Percentiles rank a stretch among this genome's conserved stretches.
phyloP scores from a whole-genome alignment of 2,329 filamentous ascomycete genomes.

The Arthroderma sp. region DNA sequence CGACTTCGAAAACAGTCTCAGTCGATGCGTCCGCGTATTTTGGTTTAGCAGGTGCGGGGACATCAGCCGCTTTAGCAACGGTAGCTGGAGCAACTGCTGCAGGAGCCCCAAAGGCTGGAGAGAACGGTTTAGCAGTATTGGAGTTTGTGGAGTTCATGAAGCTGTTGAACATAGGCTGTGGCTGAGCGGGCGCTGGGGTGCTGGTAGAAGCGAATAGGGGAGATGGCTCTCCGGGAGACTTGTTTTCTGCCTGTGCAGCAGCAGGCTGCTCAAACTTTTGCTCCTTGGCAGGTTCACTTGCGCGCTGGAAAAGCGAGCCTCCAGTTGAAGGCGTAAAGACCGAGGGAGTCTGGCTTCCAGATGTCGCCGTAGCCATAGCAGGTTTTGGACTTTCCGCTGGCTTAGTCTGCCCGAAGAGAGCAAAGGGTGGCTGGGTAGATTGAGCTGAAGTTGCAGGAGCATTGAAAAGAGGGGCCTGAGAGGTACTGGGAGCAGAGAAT shows the following conservation, averaged over 20 bases:
- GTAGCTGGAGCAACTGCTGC: background rate
- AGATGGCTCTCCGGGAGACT: background rate
- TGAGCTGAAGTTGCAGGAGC: background rate
- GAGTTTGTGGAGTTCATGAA: background rate
- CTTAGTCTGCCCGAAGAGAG: constrained; percentile 3
- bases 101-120: background rate
- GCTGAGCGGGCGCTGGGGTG: background rate
- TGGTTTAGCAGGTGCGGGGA: background rate
- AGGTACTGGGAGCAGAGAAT: background rate
- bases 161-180: background rate
- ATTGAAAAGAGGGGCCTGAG: background rate
- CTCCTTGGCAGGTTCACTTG: background rate
- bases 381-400: background rate
- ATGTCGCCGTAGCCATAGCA: background rate
- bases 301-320: constrained; percentile 6
- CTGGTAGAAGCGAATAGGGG: background rate
- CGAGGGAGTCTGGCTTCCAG: constrained; percentile 1
- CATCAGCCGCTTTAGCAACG: background rate
- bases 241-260: background rate
- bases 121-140: background rate
- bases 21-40: constrained; percentile 7
- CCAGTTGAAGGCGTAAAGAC: background rate
- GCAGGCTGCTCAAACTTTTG: background rate
- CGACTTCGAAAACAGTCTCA: constrained; percentile 9
- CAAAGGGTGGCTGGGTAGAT: background rate